Conservation (phyloP, 2,329 filamentous ascomycete species). For the Ceratocystiopsis brevicomis region DNA sequence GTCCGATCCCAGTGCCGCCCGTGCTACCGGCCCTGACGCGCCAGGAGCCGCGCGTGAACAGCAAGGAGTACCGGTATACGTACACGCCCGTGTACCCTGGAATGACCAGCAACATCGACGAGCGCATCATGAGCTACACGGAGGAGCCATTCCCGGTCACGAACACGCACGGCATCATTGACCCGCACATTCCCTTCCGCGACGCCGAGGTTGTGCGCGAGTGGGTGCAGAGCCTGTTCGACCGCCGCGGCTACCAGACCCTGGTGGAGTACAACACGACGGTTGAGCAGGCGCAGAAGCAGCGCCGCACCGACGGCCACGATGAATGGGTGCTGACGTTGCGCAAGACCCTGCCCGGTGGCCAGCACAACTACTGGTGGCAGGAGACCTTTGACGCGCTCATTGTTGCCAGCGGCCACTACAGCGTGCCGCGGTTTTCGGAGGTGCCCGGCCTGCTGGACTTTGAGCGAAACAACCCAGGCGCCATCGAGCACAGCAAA, state of each 20-base stretch:
- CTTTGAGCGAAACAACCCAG: constrained; percentile 17
- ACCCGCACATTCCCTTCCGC: no score
- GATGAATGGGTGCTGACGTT: constrained; percentile 29
- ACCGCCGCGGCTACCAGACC: constrained; percentile 9
- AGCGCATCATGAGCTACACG: no score
- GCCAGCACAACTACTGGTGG: constrained; percentile 20
- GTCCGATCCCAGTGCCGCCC: no score
- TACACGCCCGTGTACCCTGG: no score
- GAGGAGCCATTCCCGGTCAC: no score
- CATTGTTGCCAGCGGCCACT: constrained; percentile 22
- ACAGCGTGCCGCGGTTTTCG: constrained; percentile 20
- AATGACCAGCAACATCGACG: no score
- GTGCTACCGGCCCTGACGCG: no score
- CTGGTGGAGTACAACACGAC: constrained; percentile 32
- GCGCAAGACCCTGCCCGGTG: constrained; percentile 16
- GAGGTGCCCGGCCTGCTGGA: constrained; percentile 19
- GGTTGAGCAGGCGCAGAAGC: constrained; percentile 32
- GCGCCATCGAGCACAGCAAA: constrained; percentile 21
- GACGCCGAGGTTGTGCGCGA: constrained; percentile 23
- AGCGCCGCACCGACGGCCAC: constrained; percentile 8
- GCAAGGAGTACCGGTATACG: no score
- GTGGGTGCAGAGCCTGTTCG: constrained; percentile 33
- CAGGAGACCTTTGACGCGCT: constrained; percentile 20
- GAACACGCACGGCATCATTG: no score
- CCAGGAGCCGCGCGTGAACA: no score